Evolutionary conservation across 2,329 filamentous ascomycete species (phyloP), one percentile per base, ranked within the genome.

Genomic region (Aspergillus pseudotamarii): DNA sequence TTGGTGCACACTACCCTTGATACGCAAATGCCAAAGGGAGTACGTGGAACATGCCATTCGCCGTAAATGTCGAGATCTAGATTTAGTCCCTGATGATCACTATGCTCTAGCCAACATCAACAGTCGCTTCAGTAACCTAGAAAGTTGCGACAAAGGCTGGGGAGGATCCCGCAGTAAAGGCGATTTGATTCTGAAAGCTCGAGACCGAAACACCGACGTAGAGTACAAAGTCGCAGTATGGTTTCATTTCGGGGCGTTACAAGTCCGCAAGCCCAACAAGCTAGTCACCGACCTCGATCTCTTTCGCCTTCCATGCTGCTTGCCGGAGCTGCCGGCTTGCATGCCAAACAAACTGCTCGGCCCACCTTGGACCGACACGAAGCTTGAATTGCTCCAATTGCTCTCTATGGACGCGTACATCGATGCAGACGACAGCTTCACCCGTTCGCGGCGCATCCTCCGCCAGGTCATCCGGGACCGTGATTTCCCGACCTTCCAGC

Each of bases 1-100:
- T 28, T 82, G 80, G 80, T 80, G 76, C 60, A 81, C 76, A 0
- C 57, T 78, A 12, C 60, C 69, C 0, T 64, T 81, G 26, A 70
- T 81, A 34, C 74, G 79, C 30, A 72, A 70, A 55, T 81, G 79
- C 64, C 78, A 81, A 59, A 66, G 68, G 11, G 74, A 79, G 41
- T 79, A 79, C 55, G 64, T 80, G 34, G 68, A 71, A 19, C 76
- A 79, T 61, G 71, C 71, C 1, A 68, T 80, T 23, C 67, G 65
- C 10, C 70, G 66, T 19, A 76, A 76, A 64, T 74, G 72, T 54
- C 61, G 53, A 11, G 58, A 70, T 12, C 60, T 80, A 1, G 63
- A 70, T 6, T 73, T 80, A 43, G 60, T 66, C 0, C 55, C 68
- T 1, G 64, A 71, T 6, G 76, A 77, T 36, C 58, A 64, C 6